Evolutionary conservation across 73 alveolate species (phyloP).

Genomic region (Paramecium primaurelia): DNA sequence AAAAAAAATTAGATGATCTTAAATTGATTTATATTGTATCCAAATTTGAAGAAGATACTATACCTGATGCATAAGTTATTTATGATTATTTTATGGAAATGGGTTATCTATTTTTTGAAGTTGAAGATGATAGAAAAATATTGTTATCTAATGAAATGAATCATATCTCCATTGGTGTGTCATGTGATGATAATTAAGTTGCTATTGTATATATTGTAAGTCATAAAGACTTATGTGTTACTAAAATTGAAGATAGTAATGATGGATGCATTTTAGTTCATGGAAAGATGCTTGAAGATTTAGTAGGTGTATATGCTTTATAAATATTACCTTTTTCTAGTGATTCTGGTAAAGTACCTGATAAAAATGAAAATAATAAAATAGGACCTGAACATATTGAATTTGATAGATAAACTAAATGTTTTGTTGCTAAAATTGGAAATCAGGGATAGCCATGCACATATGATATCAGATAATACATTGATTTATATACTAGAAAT

Average conservation of each 20-base stretch:
- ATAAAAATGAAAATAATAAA: slow-evolving; percentile 76
- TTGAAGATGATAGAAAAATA: slow-evolving; percentile 48
- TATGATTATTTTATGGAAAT: slow-evolving; percentile 61
- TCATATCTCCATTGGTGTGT: slow-evolving; percentile 93
- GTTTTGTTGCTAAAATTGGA: slow-evolving; percentile 68
- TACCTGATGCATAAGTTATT: neutral
- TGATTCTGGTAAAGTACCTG: slow-evolving; percentile 24
- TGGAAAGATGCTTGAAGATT: slow-evolving; percentile 91
- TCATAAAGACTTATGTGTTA: slow-evolving; percentile 71
- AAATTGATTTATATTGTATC: slow-evolving; percentile 29
- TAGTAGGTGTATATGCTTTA: slow-evolving; percentile 96
- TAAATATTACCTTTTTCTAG: slow-evolving; percentile 71
- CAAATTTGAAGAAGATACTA: slow-evolving; percentile 50
- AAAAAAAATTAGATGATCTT: slow-evolving; percentile 50
- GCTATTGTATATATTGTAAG: slow-evolving; percentile 86
- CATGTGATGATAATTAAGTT: slow-evolving; percentile 82
- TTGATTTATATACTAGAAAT: slow-evolving; percentile 91
- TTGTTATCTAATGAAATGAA: slow-evolving; percentile 63
- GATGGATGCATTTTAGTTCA: slow-evolving; percentile 81
- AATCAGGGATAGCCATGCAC: slow-evolving; percentile 72
- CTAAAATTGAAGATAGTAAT: slow-evolving; percentile 77
- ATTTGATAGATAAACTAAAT: slow-evolving; percentile 63
- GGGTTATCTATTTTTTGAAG: slow-evolving; percentile 57
- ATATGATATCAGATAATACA: slow-evolving; percentile 79
- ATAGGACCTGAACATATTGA: slow-evolving; percentile 82